Conservation (phyloP, 2,329 filamentous ascomycete genomes). For the Podosphaera fusca region DNA sequence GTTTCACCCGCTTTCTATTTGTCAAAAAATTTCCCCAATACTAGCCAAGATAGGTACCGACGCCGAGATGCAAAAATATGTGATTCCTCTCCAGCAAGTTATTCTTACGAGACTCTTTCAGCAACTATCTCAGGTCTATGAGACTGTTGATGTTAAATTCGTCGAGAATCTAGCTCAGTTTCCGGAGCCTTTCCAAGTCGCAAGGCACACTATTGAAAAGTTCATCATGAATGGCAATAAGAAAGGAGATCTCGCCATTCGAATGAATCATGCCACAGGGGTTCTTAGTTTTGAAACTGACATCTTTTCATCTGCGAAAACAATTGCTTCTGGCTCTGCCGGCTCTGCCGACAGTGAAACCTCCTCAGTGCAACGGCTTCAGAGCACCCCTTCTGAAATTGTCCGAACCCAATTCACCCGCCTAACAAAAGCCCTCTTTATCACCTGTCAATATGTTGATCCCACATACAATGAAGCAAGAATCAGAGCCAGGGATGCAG, state of each 20-base stretch:
- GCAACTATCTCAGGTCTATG: conserved; percentile 95
- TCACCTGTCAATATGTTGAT: conserved; percentile 91
- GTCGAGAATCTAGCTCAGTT: conserved; percentile 87
- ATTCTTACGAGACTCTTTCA: conserved; percentile 97
- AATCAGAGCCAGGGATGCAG: conserved; percentile 54
- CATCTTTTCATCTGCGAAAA: conserved; percentile 92
- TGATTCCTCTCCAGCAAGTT: conserved; percentile 87
- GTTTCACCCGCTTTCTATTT: conserved; percentile 96
- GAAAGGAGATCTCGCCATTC: conserved; percentile 92
- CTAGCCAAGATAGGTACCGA: conserved; percentile 81
- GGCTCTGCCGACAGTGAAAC: conserved; percentile 74
- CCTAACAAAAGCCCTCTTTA: conserved; percentile 71
- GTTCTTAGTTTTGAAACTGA: conserved; percentile 95
- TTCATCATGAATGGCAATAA: conserved; percentile 99
- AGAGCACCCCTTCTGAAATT: conserved; percentile 95
- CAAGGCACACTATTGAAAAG: conserved; percentile 80
- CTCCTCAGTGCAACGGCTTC: conserved; percentile 74
- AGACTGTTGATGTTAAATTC: conserved; percentile 85
- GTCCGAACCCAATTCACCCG: conserved; percentile 85
- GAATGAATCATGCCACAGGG: conserved; percentile 84
- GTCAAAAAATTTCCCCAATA: conserved; percentile 96
- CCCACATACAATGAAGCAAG: conserved; percentile 67
- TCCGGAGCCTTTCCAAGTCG: conserved; percentile 88
- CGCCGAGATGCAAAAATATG: conserved; percentile 91
- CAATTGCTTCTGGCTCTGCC: conserved; percentile 60